Base-by-base conservation (phyloP, 768 basidiomycete genomes). In the Leccinellum luteum region DNA sequence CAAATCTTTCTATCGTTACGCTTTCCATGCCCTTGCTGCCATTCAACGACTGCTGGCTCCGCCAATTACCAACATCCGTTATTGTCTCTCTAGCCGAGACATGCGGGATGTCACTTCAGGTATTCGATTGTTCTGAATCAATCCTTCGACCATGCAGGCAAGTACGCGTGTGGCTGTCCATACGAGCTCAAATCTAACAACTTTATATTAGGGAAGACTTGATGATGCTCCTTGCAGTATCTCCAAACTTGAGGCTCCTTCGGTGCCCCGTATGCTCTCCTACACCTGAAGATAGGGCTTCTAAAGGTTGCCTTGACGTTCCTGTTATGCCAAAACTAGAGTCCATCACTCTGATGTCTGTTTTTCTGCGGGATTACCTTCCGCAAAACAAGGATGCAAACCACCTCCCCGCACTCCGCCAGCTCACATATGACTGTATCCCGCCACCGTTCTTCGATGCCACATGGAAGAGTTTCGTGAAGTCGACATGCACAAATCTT, bases 351-450 rank as follows among this genome's bases (percentile, higher is more conserved):
- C 51, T 71, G 6, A 62, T 57, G 59, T 71, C 69, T 19, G 59
- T 70, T 55, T 70, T 70, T 43, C 38, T 70, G 21, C 68, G 66
- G 15, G 70, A 70, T 56, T 72, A 70, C 32, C 68, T 72, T 38
- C 70, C 68, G 2, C 59, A 64, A 38, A 54, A 72, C 38, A 70
- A 65, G 38, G 56, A 64, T 31, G 59, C 55, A 38, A 72, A 72
- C 47, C 66, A 63, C 31, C 54, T 71, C 35, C 69, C 69, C 31
- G 65, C 70, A 28, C 69, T 71, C 38, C 64, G 70, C 34, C 65
- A 67, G 41, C 69, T 71, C 30, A 67, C 64, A 12, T 70, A 72
- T n/a, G 70, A 70, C 35, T 70, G 70, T 47, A 70, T 67, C 23
- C 70, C 70, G 4, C 70, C 66, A 2, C 68, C 69, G 19, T 70